Evolutionary conservation across 2,329 filamentous ascomycete genomes (phyloP).

Genomic region (Diatrype stigma): DNA sequence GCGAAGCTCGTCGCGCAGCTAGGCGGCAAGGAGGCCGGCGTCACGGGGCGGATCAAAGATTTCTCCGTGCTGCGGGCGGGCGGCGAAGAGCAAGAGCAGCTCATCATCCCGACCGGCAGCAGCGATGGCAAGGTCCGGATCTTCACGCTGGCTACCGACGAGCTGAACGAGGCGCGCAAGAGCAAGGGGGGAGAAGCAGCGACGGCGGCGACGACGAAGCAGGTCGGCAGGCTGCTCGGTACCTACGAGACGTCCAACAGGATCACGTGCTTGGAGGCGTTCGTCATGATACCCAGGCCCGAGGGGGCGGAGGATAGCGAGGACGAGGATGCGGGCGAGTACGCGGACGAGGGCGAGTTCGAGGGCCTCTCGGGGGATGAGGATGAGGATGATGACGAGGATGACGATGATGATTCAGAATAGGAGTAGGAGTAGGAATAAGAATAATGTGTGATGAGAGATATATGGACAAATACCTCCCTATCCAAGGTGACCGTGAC

Average conservation of each 20-base stretch:
- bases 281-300: constrained; percentile 72
- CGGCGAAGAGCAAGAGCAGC: constrained; percentile 21
- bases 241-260: constrained; percentile 81
- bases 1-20: constrained; percentile 71
- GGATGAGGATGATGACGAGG: constrained; percentile 11
- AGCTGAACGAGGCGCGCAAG: constrained; percentile 30
- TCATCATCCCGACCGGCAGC: constrained; percentile 67
- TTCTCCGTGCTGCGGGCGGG: constrained; percentile 61
- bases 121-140: constrained; percentile 83
- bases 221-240: constrained; percentile 64
- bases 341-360: constrained; percentile 34
- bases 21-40: constrained; percentile 66
- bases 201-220: constrained; percentile 17
- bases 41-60: constrained; percentile 78
- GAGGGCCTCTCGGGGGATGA: constrained; percentile 32
- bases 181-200: background rate
- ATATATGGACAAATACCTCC: too few relatives aligned
- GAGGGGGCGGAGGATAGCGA: constrained; percentile 59
- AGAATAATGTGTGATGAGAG: too few relatives aligned
- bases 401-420: constrained; percentile 6
- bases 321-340: constrained; percentile 47
- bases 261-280: constrained; percentile 83
- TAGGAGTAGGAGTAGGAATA: background rate
- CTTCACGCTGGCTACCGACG: constrained; percentile 57
- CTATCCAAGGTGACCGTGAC: too few relatives aligned